Evolutionary conservation across 108 stramenopile genomes (phyloP).

Genomic region (Nitzschia sp.): DNA sequence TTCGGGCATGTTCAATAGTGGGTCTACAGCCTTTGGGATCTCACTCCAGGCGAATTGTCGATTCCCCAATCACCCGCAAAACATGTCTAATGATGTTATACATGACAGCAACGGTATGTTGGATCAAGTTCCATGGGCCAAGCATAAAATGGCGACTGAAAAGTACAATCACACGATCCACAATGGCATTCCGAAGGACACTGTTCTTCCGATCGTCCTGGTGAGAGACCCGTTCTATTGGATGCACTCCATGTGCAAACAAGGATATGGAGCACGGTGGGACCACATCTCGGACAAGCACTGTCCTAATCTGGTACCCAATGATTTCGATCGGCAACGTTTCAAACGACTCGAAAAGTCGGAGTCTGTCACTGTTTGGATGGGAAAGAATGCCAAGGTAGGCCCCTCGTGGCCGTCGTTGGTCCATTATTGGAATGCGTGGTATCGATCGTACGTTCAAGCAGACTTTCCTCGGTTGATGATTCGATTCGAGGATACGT

Average conservation of each 20-base stretch:
- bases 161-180: slow-evolving; percentile 32
- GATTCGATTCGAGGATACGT: slow-evolving; percentile 79
- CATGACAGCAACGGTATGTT: slow-evolving; percentile 42
- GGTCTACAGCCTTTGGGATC: slow-evolving; percentile 64
- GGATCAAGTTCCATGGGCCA: slow-evolving; percentile 79
- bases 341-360: slow-evolving; percentile 23
- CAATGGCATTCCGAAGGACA: slow-evolving; percentile 8
- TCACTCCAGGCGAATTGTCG: slow-evolving; percentile 58
- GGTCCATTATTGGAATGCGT: slow-evolving; percentile 74
- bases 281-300: slow-evolving; percentile 36
- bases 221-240: slow-evolving; percentile 75
- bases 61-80: slow-evolving; percentile 8
- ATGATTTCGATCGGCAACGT: slow-evolving; percentile 33
- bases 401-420: slow-evolving; percentile 46
- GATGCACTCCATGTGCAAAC: slow-evolving; percentile 77
- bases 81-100: slow-evolving; percentile 16
- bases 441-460: slow-evolving; percentile 59
- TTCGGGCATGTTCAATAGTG: slow-evolving; percentile 74
- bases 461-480: slow-evolving; percentile 60
- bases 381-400: slow-evolving; percentile 25
- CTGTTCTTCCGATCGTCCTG: slow-evolving; percentile 58
- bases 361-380: slow-evolving; percentile 25
- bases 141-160: slow-evolving; percentile 64
- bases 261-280: slow-evolving; percentile 72
- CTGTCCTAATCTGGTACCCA: slow-evolving; percentile 79